phyloP scores from a whole-genome alignment of 306 rosid genomes.

The Quercus gilva region DNA sequence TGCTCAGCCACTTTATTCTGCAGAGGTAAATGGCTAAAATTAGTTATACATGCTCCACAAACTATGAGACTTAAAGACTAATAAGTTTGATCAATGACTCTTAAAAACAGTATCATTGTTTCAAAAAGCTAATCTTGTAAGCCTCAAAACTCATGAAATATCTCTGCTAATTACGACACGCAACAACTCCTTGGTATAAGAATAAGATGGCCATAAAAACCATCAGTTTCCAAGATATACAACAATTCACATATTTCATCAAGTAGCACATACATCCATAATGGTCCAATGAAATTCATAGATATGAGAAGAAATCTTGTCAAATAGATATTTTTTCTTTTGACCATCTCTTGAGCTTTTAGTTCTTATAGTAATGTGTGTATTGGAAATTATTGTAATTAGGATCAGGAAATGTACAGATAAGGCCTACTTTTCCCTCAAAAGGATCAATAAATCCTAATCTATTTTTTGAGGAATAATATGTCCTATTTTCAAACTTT shows the following conservation, averaged over 20 bases:
- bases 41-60: not conserved
- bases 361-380: not conserved
- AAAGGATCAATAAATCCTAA: not conserved
- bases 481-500: not conserved
- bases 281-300: not conserved
- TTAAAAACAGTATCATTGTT: not conserved
- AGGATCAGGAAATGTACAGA: not conserved
- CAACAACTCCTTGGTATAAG: not conserved
- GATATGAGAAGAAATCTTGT: too few relatives aligned
- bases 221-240: not conserved
- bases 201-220: not conserved
- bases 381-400: not conserved
- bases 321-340: too few relatives aligned
- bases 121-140: not conserved
- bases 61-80: not conserved
- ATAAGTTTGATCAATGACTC: not conserved
- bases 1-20: constrained; percentile 73
- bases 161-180: not conserved
- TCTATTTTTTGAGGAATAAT: not conserved
- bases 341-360: not conserved
- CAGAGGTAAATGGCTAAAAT: constrained; percentile 18
- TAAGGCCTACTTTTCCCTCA: not conserved
- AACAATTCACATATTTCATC: not conserved
- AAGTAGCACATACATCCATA: not conserved
- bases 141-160: not conserved